These are phyloP conservation scores for Hordeum pubiflorum DNA, from an alignment of 202 grass and related monocot species.

Conservation along the genomic window DNA sequence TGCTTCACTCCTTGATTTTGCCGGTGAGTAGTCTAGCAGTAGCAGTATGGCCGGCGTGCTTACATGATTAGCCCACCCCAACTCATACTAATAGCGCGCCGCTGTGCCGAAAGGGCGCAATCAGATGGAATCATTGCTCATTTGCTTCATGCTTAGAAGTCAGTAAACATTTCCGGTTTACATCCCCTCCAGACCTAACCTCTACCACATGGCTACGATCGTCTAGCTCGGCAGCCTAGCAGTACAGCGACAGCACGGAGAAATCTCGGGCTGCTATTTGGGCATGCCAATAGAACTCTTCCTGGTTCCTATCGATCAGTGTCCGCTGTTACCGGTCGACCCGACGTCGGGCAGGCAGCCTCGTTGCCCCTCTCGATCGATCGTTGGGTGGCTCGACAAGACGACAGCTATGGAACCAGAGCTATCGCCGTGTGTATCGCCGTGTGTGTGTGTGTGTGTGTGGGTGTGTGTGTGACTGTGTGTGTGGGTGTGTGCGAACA, in stretches of 20 bases:
- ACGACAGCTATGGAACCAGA: too few relatives aligned
- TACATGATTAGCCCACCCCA: not conserved
- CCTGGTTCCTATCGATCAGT: not conserved
- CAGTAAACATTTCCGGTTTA: not conserved
- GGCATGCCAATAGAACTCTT: not conserved
- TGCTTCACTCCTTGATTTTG: not conserved
- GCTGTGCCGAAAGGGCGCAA: not conserved
- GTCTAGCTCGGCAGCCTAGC: not conserved
- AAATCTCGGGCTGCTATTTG: not conserved
- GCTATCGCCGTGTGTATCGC: too few relatives aligned
- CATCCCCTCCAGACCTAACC: not conserved
- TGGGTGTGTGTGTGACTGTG: too few relatives aligned
- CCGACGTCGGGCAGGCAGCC: not conserved
- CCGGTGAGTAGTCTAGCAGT: not conserved
- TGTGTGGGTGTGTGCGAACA: not conserved
- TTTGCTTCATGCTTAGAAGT: not conserved
- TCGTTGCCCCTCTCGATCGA: not conserved
- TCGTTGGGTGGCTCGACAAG: not conserved
- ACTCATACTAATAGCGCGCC: not conserved
- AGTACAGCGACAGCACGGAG: not conserved
- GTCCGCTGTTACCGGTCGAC: not conserved
- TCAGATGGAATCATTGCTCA: not conserved
- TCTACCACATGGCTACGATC: not conserved
- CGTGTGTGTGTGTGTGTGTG: not conserved
- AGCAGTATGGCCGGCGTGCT: not conserved